Base-by-base conservation (phyloP, 192 early-diverging fungal genomes). In the Backusella westeae region DNA sequence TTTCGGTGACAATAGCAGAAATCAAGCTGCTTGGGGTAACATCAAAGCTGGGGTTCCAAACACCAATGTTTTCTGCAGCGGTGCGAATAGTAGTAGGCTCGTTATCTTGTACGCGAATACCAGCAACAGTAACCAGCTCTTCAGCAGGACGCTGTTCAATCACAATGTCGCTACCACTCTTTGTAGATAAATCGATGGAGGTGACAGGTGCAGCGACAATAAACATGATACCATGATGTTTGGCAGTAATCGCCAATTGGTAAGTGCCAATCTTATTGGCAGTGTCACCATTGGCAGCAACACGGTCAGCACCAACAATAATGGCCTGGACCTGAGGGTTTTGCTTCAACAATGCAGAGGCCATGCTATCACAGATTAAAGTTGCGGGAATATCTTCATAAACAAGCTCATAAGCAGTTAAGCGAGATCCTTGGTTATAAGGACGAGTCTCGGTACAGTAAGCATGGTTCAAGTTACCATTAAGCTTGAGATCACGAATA, bases 181-280 rank as follows among this genome's bases (percentile, higher is more conserved):
- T 56, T 7, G 92, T 89, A 2, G 80, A 81, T 76, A 98, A 81
- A 87, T 99, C 98, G 63, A 99, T 91, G 1, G 94, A 94, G 3
- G 96, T 97, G 0, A 90, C 87, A 6, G 98, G 98, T 0, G 98
- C 98, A n/a, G 98, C 97, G 1, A 99, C 98, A 67, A 99, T 93
- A 77, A 99, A 98, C 23, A 87, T 88, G 6, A 96, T 87, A 19
- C 86, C 86, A 79, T 98, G 96, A 81, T 91, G 89, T 56, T 85
- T 87, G 10, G 98, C 98, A 8, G 93, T 86, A 74, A 99, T 96
- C 26, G 98, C 97, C 65, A 99, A 83, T 79, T 99, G 98, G 74
- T 98, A 99, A 6, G 97, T 99, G 15, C 98, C 98, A 73, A 99
- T 98, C 82, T 98, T 99, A 85, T 98, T 98, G 35, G 97, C 96